These are phyloP conservation scores for Pythium phragmitis DNA, from an alignment of 352 stramenopile species.

Conservation along the genomic window DNA sequence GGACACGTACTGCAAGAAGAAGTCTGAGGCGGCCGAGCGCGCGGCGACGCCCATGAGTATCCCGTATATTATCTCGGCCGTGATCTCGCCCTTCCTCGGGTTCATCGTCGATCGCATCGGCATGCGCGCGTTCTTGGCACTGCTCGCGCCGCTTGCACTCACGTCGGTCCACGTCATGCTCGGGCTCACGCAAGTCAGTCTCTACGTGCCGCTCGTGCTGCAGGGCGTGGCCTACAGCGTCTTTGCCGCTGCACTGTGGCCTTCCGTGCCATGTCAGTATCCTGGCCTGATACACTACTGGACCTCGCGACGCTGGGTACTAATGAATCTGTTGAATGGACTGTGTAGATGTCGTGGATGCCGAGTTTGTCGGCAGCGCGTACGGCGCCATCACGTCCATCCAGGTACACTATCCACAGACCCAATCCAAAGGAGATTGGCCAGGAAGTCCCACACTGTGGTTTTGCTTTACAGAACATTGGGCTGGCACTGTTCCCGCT, in stretches of 20 bases:
- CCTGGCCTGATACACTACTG: background rate
- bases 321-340: too few species aligned
- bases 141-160: constrained; percentile 75
- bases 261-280: constrained; percentile 77
- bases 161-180: constrained; percentile 87
- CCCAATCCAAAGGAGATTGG: too few species aligned
- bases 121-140: constrained; percentile 74
- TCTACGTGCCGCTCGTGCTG: constrained; percentile 86
- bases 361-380: constrained; percentile 86
- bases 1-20: constrained; percentile 57
- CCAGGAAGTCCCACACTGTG: too few species aligned
- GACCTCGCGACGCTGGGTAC: background rate
- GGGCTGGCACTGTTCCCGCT: constrained; percentile 77
- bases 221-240: constrained; percentile 92
- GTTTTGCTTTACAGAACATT: constrained; percentile 53
- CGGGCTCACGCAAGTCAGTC: constrained; percentile 61
- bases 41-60: constrained; percentile 90
- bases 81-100: constrained; percentile 88
- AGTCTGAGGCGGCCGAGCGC: constrained; percentile 55
- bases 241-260: constrained; percentile 92
- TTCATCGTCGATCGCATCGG: constrained; percentile 91
- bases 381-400: constrained; percentile 94
- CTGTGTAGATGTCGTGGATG: constrained; percentile 77
- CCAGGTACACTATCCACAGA: constrained; percentile 39
- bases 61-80: constrained; percentile 91